These are phyloP conservation scores for Byssothecium circinans DNA, from an alignment of 2,329 filamentous ascomycete genomes.

Conservation along the genomic window DNA sequence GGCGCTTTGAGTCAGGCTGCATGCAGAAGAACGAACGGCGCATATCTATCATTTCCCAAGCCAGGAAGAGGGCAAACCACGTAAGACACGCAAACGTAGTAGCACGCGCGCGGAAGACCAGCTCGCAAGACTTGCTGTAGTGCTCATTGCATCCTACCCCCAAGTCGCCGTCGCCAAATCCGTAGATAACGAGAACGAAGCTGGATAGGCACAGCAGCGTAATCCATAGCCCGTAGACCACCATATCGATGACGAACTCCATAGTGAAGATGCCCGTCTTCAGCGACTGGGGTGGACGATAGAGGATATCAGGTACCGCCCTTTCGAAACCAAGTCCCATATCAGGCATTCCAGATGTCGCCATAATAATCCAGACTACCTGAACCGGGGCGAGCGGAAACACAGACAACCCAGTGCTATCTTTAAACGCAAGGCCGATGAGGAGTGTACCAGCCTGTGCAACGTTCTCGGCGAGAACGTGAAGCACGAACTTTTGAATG, in stretches of 20 bases:
- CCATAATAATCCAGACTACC: constrained; percentile 93
- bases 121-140: constrained; percentile 34
- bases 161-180: constrained; percentile 35
- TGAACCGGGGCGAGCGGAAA: constrained; percentile 84
- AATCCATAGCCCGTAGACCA: constrained; percentile 42
- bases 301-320: constrained; percentile 75
- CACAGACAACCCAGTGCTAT: constrained; percentile 69
- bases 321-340: constrained; percentile 83
- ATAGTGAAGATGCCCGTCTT: constrained; percentile 42
- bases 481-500: constrained; percentile 84
- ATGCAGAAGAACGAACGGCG: constrained; percentile 74
- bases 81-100: constrained; percentile 74
- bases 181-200: constrained; percentile 40
- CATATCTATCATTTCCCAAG: constrained; percentile 76
- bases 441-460: constrained; percentile 81
- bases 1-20: constrained; percentile 63
- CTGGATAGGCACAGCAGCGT: constrained; percentile 35
- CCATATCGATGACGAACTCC: constrained; percentile 41
- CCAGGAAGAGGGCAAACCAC: constrained; percentile 74
- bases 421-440: constrained; percentile 79
- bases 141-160: constrained; percentile 38
- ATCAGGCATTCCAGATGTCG: constrained; percentile 82
- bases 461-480: constrained; percentile 74
- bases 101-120: constrained; percentile 59
- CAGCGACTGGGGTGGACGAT: constrained; percentile 68